phyloP scores from a whole-genome alignment of 2,329 filamentous ascomycete genomes.

The Ceratocystis destructans region DNA sequence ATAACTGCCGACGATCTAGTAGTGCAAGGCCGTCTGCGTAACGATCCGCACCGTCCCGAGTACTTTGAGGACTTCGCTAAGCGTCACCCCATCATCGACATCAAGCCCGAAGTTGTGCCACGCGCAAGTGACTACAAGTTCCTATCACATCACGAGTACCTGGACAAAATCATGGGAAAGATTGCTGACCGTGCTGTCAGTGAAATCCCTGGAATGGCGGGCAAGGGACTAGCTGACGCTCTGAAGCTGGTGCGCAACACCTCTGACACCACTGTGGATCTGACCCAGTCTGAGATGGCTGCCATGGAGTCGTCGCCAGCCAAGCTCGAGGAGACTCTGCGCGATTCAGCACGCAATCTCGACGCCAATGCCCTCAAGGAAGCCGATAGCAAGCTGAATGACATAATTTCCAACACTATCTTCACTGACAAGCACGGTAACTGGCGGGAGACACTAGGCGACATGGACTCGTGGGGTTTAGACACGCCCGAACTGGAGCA shows the following conservation, averaged over 20 bases:
- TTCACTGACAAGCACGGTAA: slow-evolving; percentile 23
- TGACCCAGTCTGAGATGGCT: slow-evolving; percentile 37
- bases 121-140: slow-evolving; percentile 41
- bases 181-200: slow-evolving; percentile 40
- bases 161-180: slow-evolving; percentile 22
- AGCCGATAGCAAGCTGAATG: slow-evolving; percentile 16
- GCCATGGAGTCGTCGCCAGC: slow-evolving; percentile 39
- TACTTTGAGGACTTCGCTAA: slow-evolving; percentile 75
- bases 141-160: slow-evolving; percentile 48
- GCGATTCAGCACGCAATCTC: slow-evolving; percentile 9
- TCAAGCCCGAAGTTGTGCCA: slow-evolving; percentile 38
- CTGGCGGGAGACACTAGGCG: slow-evolving; percentile 27
- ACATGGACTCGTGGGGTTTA: slow-evolving; percentile 23
- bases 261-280: slow-evolving; percentile 33
- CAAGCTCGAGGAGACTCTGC: slow-evolving; percentile 18
- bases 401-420: slow-evolving; percentile 15
- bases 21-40: slow-evolving; percentile 55
- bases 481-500: slow-evolving; percentile 21
- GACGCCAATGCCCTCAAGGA: slow-evolving; percentile 16
- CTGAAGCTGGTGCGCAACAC: slow-evolving; percentile 32
- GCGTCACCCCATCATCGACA: slow-evolving; percentile 66
- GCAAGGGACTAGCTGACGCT: slow-evolving; percentile 31
- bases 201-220: slow-evolving; percentile 32
- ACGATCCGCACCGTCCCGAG: slow-evolving; percentile 55
- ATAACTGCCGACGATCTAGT: slow-evolving; percentile 63